A percentile compares a stretch with the other conserved stretches of the same genome.
phyloP scores from a whole-genome alignment of 129 eudicot species.

The Kitagawia praeruptora region DNA sequence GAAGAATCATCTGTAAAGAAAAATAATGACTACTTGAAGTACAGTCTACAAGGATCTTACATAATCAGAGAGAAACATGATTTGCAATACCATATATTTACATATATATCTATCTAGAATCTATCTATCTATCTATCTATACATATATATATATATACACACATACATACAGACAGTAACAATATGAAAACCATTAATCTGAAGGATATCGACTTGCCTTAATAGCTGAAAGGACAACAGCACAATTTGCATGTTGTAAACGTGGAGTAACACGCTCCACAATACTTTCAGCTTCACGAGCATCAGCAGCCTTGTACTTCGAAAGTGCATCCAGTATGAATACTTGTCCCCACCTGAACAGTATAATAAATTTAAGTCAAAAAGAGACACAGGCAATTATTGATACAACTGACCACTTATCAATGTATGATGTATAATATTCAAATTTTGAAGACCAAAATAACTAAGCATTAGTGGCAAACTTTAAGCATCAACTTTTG shows the following conservation, averaged over 20 bases:
- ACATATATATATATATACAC: too few relatives aligned
- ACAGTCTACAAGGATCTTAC: background rate
- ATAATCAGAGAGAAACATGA: background rate
- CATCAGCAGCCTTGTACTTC: constrained; percentile 92
- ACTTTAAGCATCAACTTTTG: background rate
- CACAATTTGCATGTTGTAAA: constrained; percentile 97
- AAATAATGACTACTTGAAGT: constrained; percentile 5
- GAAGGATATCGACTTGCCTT: constrained; percentile 32
- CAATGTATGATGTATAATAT: background rate
- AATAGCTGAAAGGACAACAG: constrained; percentile 95
- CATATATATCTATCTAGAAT: too few relatives aligned
- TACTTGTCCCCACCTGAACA: constrained; percentile 97
- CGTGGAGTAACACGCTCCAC: constrained; percentile 98
- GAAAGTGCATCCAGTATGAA: constrained; percentile 97
- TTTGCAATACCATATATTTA: background rate
- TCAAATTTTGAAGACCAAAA: background rate
- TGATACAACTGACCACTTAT: background rate
- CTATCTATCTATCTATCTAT: too few relatives aligned
- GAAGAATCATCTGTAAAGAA: constrained; percentile 76
- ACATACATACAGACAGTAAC: background rate
- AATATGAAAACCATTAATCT: background rate
- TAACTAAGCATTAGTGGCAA: too few relatives aligned
- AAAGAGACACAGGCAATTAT: constrained; percentile 7
- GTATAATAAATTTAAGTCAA: background rate
- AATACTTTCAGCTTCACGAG: constrained; percentile 97